A percentile compares a stretch with the other conserved stretches of the same genome.
These are phyloP conservation scores for Globisporangium radiosum DNA, from an alignment of 352 stramenopile species.

Conservation along the genomic window DNA sequence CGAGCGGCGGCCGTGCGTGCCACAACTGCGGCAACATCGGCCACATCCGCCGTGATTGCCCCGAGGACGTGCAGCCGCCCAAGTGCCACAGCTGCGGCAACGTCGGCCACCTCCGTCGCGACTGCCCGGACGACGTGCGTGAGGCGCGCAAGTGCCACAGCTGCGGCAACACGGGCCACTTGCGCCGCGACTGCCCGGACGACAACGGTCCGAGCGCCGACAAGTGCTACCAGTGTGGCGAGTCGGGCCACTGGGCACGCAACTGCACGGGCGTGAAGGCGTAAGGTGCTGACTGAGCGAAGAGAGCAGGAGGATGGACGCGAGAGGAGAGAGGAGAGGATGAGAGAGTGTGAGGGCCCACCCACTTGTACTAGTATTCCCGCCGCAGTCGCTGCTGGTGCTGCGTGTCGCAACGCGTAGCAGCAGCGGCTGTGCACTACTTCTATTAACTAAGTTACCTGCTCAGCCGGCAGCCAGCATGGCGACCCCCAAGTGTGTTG, in stretches of 20 bases:
- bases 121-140: slow-evolving; percentile 60
- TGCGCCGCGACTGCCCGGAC: slow-evolving; percentile 77
- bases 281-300: slow-evolving; percentile 25
- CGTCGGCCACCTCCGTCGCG: slow-evolving; percentile 56
- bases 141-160: slow-evolving; percentile 75
- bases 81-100: slow-evolving; percentile 83
- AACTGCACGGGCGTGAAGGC: slow-evolving; percentile 59
- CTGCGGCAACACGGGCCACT: slow-evolving; percentile 59
- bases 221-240: slow-evolving; percentile 83
- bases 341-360: slow-evolving; percentile 22
- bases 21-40: slow-evolving; percentile 78
- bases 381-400: slow-evolving; percentile 14
- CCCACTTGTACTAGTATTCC: slow-evolving; percentile 59
- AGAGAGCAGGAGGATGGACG: slow-evolving; percentile 30
- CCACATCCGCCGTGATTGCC: slow-evolving; percentile 78
- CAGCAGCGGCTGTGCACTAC: slow-evolving; percentile 1
- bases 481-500: neutral
- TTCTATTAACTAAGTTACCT: slow-evolving; percentile 12
- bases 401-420: neutral
- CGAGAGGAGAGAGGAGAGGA: slow-evolving; percentile 32
- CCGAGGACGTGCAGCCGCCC: slow-evolving; percentile 59
- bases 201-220: slow-evolving; percentile 57
- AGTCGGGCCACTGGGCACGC: slow-evolving; percentile 70
- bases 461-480: slow-evolving; percentile 1
- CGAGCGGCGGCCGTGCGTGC: slow-evolving; percentile 44